These are phyloP conservation scores for Candolleomyces aberdarensis DNA, from an alignment of 768 basidiomycete species.

Conservation along the genomic window DNA sequence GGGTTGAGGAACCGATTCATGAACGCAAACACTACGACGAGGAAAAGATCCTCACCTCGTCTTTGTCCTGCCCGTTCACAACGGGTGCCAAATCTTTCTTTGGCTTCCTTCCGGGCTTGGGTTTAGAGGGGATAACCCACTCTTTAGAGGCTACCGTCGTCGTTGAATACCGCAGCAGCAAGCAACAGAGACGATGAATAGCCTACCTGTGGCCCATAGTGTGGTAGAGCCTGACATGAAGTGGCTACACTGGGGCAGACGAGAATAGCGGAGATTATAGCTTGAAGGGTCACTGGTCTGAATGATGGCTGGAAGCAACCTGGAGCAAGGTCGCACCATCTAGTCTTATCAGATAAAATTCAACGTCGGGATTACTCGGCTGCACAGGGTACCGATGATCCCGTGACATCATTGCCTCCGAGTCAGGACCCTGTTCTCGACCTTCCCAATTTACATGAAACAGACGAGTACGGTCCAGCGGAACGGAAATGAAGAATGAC, in stretches of 20 bases:
- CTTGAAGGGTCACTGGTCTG: no score
- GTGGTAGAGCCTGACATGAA: slow-evolving; percentile 46
- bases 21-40: not conserved
- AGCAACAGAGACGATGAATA: slow-evolving; percentile 4
- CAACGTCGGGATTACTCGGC: slow-evolving; percentile 24
- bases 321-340: slow-evolving; percentile 11
- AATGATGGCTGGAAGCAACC: no score
- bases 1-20: slow-evolving; percentile 5
- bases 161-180: no score
- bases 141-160: slow-evolving; percentile 69
- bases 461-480: no score
- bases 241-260: not conserved
- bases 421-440: no score
- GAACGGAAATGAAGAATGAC: no score
- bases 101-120: slow-evolving; percentile 85
- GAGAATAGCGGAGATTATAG: not conserved
- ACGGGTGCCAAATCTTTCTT: slow-evolving; percentile 60
- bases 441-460: no score
- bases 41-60: slow-evolving; percentile 41
- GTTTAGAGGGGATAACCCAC: slow-evolving; percentile 84
- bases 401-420: no score
- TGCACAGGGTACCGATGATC: slow-evolving; percentile 17
- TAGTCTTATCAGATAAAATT: slow-evolving; percentile 52
- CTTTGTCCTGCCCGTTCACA: slow-evolving; percentile 24
- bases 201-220: slow-evolving; percentile 73